Conservation (phyloP, 176 grass and related monocot genomes). For the Musa troglodytarum region DNA sequence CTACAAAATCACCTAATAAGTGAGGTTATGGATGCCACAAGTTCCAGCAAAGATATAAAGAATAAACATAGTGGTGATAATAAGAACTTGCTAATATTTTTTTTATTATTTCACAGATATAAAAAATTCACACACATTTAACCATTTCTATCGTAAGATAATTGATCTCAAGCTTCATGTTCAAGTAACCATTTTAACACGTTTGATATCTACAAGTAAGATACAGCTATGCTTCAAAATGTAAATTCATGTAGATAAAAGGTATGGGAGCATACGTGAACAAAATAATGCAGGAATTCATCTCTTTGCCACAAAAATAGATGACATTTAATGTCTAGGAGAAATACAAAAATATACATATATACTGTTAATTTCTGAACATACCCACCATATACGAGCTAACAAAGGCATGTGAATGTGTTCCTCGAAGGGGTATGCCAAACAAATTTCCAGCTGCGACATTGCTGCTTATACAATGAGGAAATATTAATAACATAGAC, state of each 20-base stretch:
- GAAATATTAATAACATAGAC: background rate
- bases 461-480: conserved; percentile 53
- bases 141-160: too few species aligned
- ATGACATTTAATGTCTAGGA: too few species aligned
- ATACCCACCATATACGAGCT: conserved; percentile 97
- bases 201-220: too few species aligned
- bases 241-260: too few species aligned
- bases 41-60: background rate
- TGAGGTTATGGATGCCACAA: conserved; percentile 1
- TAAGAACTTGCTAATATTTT: background rate
- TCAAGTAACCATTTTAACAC: too few species aligned
- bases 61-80: background rate
- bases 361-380: background rate
- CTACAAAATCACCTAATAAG: conserved; percentile 35
- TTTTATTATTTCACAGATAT: background rate
- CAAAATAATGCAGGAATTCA: too few species aligned
- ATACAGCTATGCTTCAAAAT: too few species aligned
- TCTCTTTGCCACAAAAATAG: too few species aligned
- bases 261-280: too few species aligned
- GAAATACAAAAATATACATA: too few species aligned
- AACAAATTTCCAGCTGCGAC: conserved; percentile 88
- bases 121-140: too few species aligned
- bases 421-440: conserved; percentile 94
- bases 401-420: conserved; percentile 99
- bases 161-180: too few species aligned